phyloP scores from a whole-genome alignment of 768 basidiomycete species.

The Mycena belliarum region DNA sequence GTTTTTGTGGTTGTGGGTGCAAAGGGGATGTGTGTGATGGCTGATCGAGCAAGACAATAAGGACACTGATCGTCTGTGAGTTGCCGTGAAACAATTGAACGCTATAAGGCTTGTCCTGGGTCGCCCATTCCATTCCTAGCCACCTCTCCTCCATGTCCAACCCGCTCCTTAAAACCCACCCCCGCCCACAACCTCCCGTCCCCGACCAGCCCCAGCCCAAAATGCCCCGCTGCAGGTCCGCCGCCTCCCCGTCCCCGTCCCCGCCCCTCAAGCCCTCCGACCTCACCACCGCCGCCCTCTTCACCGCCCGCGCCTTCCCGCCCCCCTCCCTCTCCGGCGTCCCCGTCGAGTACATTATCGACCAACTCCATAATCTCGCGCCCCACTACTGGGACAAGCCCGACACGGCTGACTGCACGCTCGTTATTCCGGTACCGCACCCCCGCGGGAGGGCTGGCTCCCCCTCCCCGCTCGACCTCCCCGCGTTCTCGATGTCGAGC shows the following conservation, averaged over 20 bases:
- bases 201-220: conserved; percentile 13
- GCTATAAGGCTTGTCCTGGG: conserved; percentile 13
- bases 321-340: conserved; percentile 62
- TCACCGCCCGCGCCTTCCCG: conserved; percentile 61
- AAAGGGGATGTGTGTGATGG: conserved; percentile 3
- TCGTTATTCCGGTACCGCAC: conserved; percentile 57
- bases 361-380: conserved; percentile 67
- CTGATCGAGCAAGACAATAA: conserved; percentile 13
- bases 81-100: conserved; percentile 15
- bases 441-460: conserved; percentile 32
- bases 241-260: conserved; percentile 12
- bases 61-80: neutral
- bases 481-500: conserved; percentile 32
- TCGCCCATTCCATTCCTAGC: conserved; percentile 11
- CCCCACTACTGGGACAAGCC: conserved; percentile 72
- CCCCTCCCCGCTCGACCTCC: conserved; percentile 30
- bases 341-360: conserved; percentile 72
- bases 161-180: conserved; percentile 16
- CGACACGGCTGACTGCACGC: conserved; percentile 78
- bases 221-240: conserved; percentile 24
- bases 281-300: conserved; percentile 32
- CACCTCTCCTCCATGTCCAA: neutral
- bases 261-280: conserved; percentile 18
- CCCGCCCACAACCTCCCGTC: neutral
- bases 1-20: too few relatives aligned